Conservation (phyloP, 805 yeast species). For the Brettanomyces bruxellensis region DNA sequence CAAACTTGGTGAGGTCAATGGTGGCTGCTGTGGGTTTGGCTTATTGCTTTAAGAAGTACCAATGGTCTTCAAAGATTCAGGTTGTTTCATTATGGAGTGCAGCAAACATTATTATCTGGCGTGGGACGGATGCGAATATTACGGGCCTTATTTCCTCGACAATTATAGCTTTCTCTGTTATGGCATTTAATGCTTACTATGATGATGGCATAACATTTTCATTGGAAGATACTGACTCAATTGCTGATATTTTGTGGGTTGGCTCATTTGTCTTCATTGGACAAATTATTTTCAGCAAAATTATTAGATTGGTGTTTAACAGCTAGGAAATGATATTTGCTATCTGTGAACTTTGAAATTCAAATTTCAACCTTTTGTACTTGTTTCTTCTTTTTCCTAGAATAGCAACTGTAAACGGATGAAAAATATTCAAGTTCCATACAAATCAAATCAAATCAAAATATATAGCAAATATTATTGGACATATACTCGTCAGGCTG, state of each 20-base stretch:
- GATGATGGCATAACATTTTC: conserved; percentile 1
- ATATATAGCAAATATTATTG: no score
- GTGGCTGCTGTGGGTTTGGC: conserved; percentile 64
- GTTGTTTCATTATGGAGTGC: conserved; percentile 56
- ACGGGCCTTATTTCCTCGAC: conserved; percentile 15
- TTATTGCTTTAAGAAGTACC: conserved; percentile 59
- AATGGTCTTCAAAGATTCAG: conserved; percentile 61
- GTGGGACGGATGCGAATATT: conserved; percentile 18
- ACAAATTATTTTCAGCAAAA: conserved; percentile 55
- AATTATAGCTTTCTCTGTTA: conserved; percentile 9
- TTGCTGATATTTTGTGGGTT: conserved; percentile 42
- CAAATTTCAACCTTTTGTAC: neutral
- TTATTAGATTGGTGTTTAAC: conserved; percentile 39
- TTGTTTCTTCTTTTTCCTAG: neutral
- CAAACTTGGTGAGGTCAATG: conserved; percentile 29
- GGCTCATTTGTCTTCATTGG: conserved; percentile 63
- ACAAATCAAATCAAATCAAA: no score
- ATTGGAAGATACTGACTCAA: conserved; percentile 6
- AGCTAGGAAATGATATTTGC: no score
- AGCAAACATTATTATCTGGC: conserved; percentile 59
- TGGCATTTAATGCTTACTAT: conserved; percentile 8
- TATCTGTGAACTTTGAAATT: no score
- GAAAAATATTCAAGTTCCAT: no score
- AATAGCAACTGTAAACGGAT: no score
- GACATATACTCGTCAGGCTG: no score